Evolutionary conservation across 495 filamentous ascomycete genomes (phyloP), one percentile per base, ranked within the genome.

Genomic region (Xylaria grammica): DNA sequence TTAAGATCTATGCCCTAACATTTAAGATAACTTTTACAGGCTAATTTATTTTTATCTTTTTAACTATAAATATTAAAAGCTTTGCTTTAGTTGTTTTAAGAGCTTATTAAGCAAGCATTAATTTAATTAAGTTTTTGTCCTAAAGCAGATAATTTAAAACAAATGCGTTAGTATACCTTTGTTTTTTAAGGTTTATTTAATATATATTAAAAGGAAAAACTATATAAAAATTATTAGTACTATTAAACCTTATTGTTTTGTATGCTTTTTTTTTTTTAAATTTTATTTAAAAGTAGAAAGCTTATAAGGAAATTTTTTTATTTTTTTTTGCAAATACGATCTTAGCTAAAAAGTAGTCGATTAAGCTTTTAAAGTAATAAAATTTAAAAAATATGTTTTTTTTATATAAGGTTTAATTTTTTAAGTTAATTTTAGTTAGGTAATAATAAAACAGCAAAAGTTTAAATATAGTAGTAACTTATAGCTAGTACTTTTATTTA

Each of bases 241-340:
- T 89, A 71, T 88, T 91, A 63, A 93, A 92, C 0, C 89, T 89
- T 0, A 85, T 88, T 0, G 85, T 86, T 0, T 82, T 79, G 30
- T 85, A 74, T 0, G 19, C 50, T 65, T 82, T 86, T 3, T 61
- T 57, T 61, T 80, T 76, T 1, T 67, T 84, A 42, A 91, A 70
- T 93, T 90, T 87, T 90, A 93, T 0, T 87, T 89, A 0, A 89
- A 92, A 0, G 87, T 80, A 0, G 87, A 87, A 1, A 93, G 75
- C 68, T 90, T 94, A 0, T 81, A 62, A 0, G 85, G 82, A 60
- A 90, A 94, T 51, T 85, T 74, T 40, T 83, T 88, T 72, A 86
- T 82, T 60, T 90, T 86, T 63, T 80, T 86, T 0, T 88, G 82
- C n/a, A 62, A 92, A 94, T 0, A 92, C 87, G 9, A 89, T 63